Base-by-base conservation (phyloP, 2,329 filamentous ascomycete species). In the Aspergillus aculeatinus region DNA sequence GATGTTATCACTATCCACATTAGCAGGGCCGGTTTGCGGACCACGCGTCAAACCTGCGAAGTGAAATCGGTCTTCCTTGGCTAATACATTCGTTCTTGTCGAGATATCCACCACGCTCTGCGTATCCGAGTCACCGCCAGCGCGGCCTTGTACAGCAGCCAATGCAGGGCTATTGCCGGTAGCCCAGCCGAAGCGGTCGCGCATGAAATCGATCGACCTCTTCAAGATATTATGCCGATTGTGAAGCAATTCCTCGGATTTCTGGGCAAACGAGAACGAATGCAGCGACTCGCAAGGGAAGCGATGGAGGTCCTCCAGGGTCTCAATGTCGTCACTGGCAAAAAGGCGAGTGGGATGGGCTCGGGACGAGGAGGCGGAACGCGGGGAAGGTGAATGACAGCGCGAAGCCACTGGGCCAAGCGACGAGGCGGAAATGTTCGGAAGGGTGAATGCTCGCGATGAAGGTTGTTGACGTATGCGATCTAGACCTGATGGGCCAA, bases 221-320 rank as follows among this genome's bases (percentile, higher is more conserved):
- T 96, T 96, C 70, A 99, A 76, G 35, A 96, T 89, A 80, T 92
- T 96, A 74, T 98, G 93, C 57, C 95, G 89, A 74, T 87, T 96
- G 74, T 96, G 91, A 58, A 98, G 83, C 63, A 92, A 87, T 63
- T 98, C 94, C 71, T 96, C 93, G 3, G 93, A 94, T 76, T 96
- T 93, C 68, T 96, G 91, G 47, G 95, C 92, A 76, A 99, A 99
- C 12, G 94, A 98, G 79, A 99, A 99, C 1, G 95, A 99, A 77
- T 99, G 95, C 51, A 99, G 81, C 5, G 95, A 99, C 74, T 99
- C 95, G 68, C 91, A 92, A 1, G 95, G 94, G 73, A 99, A 99
- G 54, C 93, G 89, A 50, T 88, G 89, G 50, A 99, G 85, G 72
- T 99, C 95, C 80, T 98, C 95, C 48, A 90, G 70, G 6, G 79